Evolutionary conservation across 352 stramenopile species (phyloP), one percentile per base, ranked within the genome.

Genomic region (Globisporangium emineosum): DNA sequence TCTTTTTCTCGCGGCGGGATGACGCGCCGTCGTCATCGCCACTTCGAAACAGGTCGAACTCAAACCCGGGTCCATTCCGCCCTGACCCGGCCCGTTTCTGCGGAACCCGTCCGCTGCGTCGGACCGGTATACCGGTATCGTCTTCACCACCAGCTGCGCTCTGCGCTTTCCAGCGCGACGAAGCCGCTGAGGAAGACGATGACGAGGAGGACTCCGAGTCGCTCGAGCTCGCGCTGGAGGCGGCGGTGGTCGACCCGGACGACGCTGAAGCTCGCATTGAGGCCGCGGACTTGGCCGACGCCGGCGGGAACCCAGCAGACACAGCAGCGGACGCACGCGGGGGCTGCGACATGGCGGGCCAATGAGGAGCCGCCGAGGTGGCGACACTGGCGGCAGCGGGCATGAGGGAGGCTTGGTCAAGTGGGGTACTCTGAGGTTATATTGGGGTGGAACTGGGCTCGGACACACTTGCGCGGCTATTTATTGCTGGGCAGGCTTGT

Each of bases 31-130:
- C 27, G 63, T 51, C 56, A 42, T 42, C 57, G 62, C 52, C 61
- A 60, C 52, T 67, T 72, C 30, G 66, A 29, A 62, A 57, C 56
- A 33, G 33, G 10, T 50, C 78, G 65, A 60, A 58, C 17, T 47
- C 40, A 21, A 47, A 47, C 40, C 40, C 40, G 40, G 17, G 15
- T 47, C 40, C 40, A 12, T 47, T 21, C 7, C 40, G 40, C n/a
- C 40, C 60, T 19, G 68, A 65, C 5, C 72, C 70, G 40, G 68
- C 60, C 21, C 76, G 74, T 66, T 75, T 75, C 68, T 83, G 78
- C 40, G 75, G 75, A 56, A 69, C 40, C 15, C 70, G 73, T 4
- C 52, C 30, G 32, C 64, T 76, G 5, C 67, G 70, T 0, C 68
- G 70, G 59, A 59, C 57, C 57, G 69, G 43, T 54, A 55, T 49